phyloP scores from a whole-genome alignment of 2,329 filamentous ascomycete species.

The Xenoacremonium recifei region DNA sequence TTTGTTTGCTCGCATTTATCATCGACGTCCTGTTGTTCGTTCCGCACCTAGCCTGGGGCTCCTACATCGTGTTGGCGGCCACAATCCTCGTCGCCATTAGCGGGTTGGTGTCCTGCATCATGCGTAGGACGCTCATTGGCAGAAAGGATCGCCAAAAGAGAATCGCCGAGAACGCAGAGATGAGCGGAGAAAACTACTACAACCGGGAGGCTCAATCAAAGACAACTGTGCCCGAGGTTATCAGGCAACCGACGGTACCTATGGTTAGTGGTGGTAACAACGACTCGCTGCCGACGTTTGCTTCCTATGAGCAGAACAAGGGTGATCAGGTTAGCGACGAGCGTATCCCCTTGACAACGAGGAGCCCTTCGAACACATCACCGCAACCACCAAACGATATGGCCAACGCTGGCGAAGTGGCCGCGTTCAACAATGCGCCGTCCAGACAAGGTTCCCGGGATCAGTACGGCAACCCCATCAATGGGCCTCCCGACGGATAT shows the following conservation, averaged over 20 bases:
- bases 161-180: conserved; percentile 91
- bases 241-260: conserved; percentile 58
- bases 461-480: conserved; percentile 62
- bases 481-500: conserved; percentile 43
- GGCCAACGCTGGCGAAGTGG: conserved; percentile 32
- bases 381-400: conserved; percentile 42
- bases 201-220: conserved; percentile 63
- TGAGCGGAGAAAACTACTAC: conserved; percentile 94
- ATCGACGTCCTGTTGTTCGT: conserved; percentile 94
- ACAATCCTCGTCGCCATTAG: conserved; percentile 82
- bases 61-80: conserved; percentile 87
- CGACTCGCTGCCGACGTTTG: conserved; percentile 54
- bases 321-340: conserved; percentile 66
- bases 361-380: conserved; percentile 60
- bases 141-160: conserved; percentile 90
- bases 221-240: conserved; percentile 33
- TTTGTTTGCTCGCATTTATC: conserved; percentile 83
- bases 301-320: conserved; percentile 66
- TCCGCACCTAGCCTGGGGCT: conserved; percentile 90
- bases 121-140: conserved; percentile 88
- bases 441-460: conserved; percentile 50
- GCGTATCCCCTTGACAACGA: conserved; percentile 66
- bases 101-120: conserved; percentile 85
- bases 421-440: conserved; percentile 30
- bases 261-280: conserved; percentile 50